Conservation (phyloP, 2,329 filamentous ascomycete species). For the Cytospora chrysosperma region DNA sequence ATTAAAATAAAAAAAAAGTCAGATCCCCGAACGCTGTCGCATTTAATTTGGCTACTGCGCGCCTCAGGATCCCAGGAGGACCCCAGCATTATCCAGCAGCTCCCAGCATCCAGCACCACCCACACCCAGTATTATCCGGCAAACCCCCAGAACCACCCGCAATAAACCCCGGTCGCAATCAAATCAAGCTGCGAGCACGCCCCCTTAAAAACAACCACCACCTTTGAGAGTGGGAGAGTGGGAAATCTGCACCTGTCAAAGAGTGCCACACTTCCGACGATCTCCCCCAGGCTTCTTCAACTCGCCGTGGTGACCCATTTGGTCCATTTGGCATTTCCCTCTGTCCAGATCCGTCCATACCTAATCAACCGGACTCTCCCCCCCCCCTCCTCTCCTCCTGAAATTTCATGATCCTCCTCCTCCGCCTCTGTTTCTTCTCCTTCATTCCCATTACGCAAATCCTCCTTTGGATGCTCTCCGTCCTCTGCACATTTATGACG, state of each 20-base stretch:
- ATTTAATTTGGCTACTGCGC: neutral
- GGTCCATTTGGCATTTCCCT: neutral
- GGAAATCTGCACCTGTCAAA: neutral
- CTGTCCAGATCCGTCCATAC: slow-evolving; percentile 1
- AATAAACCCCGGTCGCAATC: slow-evolving; percentile 13
- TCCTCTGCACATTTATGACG: slow-evolving; percentile 14
- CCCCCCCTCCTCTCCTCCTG: neutral
- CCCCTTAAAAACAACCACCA: slow-evolving; percentile 14
- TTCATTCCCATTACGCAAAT: neutral
- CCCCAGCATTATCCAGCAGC: neutral
- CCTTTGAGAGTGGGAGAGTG: no score
- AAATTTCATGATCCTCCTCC: neutral
- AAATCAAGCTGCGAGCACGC: slow-evolving; percentile 13
- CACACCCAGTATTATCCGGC: no score
- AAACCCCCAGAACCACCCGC: neutral
- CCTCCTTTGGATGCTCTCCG: slow-evolving; percentile 5
- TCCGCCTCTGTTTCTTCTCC: neutral
- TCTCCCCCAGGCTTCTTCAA: neutral
- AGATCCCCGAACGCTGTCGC: neutral
- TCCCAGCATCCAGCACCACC: neutral
- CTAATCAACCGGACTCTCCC: neutral
- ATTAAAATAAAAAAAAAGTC: neutral
- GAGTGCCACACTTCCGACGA: neutral
- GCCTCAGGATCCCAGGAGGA: neutral
- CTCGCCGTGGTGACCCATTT: slow-evolving; percentile 5